Base-by-base conservation (phyloP, 345 rosid species). In the Syzygium aqueum region DNA sequence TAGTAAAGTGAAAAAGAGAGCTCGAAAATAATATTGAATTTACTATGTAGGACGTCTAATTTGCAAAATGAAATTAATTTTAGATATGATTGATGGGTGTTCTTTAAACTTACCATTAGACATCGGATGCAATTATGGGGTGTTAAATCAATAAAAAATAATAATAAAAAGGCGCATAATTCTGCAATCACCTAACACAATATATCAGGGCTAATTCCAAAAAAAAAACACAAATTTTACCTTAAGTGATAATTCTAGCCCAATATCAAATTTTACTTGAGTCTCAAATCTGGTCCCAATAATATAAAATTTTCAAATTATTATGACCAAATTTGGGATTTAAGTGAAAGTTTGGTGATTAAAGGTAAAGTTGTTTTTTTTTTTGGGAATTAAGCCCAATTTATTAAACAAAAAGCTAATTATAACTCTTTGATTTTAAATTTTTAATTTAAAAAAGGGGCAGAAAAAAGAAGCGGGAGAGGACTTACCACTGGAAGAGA, bases 401-500 rank as follows among this genome's bases (percentile, higher is more conserved):
- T 27, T 53, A 50, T 46, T 1, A 57, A 49, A 21, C 50, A 11
- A 43, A 30, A 23, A 33, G 53, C 53, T 25, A 84, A 84, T 49
- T 84, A 25, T n/a, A 11, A 43, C 12, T 43, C 14, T 50, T 8
- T 22, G 43, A 52, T 13, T 51, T 53, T 85, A 30, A 15, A 21
- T 46, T 43, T 43, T 43, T 43, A 43, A 43, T 43, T 43, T 5
- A 43, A 46, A 40, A 83, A 40, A 40, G 6, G 15, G 50, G 13
- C 11, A 6, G 25, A 22, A 21, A 33, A 52, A 84, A 65, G 15
- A 11, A n/a, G 5, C 19, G 5, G 49, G 25, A 37, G 49, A 86
- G 30, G n/a, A 54, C 89, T 88, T 53, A 91, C 92, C 22, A 86
- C 49, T 1, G 93, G 91, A 30, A 90, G 87, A 8, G 51, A 2